Evolutionary conservation across 441 rosid species (phyloP).

Genomic region (Sinapis alba): DNA sequence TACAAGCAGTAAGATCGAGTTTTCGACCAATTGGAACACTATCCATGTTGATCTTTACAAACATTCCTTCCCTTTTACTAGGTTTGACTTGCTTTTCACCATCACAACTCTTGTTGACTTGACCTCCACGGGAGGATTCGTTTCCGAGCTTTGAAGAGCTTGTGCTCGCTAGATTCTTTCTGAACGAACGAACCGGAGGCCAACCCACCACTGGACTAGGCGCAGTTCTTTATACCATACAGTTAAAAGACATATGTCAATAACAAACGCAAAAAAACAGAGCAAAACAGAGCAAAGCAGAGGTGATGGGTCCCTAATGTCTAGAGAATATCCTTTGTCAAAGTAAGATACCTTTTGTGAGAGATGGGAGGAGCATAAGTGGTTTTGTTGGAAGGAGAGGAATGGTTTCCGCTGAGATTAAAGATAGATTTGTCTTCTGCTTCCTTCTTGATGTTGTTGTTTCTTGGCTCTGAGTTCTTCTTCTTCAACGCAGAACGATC

Average conservation of each 20-base stretch:
- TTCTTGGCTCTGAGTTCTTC: background rate
- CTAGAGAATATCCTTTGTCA: conserved; percentile 50
- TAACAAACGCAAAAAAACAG: background rate
- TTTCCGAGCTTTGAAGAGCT: conserved; percentile 54
- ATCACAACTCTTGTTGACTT: conserved; percentile 42
- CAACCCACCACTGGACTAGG: conserved; percentile 93
- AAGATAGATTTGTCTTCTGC: conserved; percentile 41
- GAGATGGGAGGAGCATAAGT: conserved; percentile 42
- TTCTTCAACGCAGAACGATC: conserved; percentile 40
- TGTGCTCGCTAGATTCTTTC: conserved; percentile 74
- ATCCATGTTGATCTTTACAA: conserved; percentile 93
- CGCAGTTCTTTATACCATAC: conserved; percentile 54
- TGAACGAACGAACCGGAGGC: conserved; percentile 86
- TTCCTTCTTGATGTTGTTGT: conserved; percentile 39
- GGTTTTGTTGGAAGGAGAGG: conserved; percentile 45
- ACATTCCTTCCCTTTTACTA: conserved; percentile 49
- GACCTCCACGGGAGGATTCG: conserved; percentile 32
- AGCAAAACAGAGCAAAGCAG: conserved; percentile 18
- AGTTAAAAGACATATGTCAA: background rate
- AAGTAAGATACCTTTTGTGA: conserved; percentile 73
- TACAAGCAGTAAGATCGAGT: conserved; percentile 75
- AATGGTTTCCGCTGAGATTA: conserved; percentile 29
- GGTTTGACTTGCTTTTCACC: conserved; percentile 47
- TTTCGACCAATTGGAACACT: conserved; percentile 92
- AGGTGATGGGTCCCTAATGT: conserved; percentile 37